These are phyloP conservation scores for Theileria parva DNA, from an alignment of 169 alveolate genomes.

Conservation along the genomic window DNA sequence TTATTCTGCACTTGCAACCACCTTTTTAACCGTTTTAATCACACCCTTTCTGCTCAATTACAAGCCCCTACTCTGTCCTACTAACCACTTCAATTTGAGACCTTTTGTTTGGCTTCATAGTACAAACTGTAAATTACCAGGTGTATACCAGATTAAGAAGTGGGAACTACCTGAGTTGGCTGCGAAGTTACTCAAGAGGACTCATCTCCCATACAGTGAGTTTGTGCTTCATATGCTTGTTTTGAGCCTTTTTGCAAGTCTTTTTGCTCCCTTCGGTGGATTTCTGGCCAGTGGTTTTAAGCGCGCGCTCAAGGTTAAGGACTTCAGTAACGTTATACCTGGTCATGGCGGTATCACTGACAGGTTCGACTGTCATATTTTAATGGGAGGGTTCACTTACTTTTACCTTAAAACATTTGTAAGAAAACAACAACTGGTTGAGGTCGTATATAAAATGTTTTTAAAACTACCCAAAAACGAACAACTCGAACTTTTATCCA, in stretches of 20 bases:
- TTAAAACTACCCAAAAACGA: slow-evolving; percentile 36
- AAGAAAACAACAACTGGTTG: slow-evolving; percentile 35
- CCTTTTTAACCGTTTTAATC: slow-evolving; percentile 69
- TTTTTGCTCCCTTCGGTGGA: slow-evolving; percentile 99
- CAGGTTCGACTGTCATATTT: slow-evolving; percentile 96
- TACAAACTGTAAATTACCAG: slow-evolving; percentile 19
- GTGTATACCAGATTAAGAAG: slow-evolving; percentile 22
- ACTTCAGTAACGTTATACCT: slow-evolving; percentile 97
- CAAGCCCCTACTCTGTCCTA: slow-evolving; percentile 88
- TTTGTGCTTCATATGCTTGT: slow-evolving; percentile 88
- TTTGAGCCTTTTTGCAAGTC: slow-evolving; percentile 93
- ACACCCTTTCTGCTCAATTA: slow-evolving; percentile 69
- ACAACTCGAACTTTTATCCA: slow-evolving; percentile 24
- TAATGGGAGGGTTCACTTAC: slow-evolving; percentile 87
- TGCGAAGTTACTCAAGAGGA: slow-evolving; percentile 11
- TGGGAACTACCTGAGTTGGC: slow-evolving; percentile 43
- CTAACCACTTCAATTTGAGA: slow-evolving; percentile 75
- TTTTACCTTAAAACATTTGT: slow-evolving; percentile 75
- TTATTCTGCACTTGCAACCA: slow-evolving; percentile 88
- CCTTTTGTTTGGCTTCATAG: slow-evolving; percentile 80
- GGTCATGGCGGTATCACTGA: slow-evolving; percentile 99
- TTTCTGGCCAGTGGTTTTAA: slow-evolving; percentile 99
- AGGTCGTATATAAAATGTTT: slow-evolving; percentile 48
- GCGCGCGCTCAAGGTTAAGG: slow-evolving; percentile 97
- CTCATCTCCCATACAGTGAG: slow-evolving; percentile 18